These are phyloP conservation scores for Coleophoma eucalyptorum DNA, from an alignment of 2,329 filamentous ascomycete genomes.

Conservation along the genomic window DNA sequence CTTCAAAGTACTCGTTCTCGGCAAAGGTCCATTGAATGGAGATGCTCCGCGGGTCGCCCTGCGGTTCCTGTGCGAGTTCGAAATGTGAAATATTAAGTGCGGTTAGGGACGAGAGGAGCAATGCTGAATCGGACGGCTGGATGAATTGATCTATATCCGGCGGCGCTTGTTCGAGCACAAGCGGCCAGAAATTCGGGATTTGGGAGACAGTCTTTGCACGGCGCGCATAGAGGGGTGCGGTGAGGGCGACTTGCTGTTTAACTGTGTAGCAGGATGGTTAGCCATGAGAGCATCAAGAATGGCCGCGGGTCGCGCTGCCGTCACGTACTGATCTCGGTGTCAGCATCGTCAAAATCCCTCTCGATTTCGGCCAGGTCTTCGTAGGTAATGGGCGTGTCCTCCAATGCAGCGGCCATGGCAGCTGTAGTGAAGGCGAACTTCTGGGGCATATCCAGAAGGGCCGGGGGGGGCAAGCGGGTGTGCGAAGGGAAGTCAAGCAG, in stretches of 20 bases:
- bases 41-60: conserved; percentile 78
- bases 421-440: conserved; percentile 23
- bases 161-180: conserved; percentile 85
- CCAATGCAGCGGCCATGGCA: conserved; percentile 29
- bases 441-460: conserved; percentile 15
- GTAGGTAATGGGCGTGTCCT: conserved; percentile 53
- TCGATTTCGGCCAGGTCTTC: conserved; percentile 78
- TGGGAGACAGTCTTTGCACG: conserved; percentile 66
- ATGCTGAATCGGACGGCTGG: conserved; percentile 70
- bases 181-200: conserved; percentile 91
- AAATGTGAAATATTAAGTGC: conserved; percentile 74
- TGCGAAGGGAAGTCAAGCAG: too few relatives aligned
- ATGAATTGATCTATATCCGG: conserved; percentile 86
- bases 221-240: conserved; percentile 70
- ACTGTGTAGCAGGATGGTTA: conserved; percentile 42
- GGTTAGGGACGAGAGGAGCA: conserved; percentile 66
- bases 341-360: conserved; percentile 77
- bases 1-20: conserved; percentile 78
- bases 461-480: too few relatives aligned
- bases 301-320: neutral
- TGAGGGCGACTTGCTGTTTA: conserved; percentile 66
- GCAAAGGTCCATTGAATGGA: conserved; percentile 74
- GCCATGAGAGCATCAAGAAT: conserved; percentile 1
- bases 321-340: conserved; percentile 75
- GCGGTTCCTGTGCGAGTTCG: conserved; percentile 59